These are phyloP conservation scores for Zasmidium angulare DNA, from an alignment of 2,329 filamentous ascomycete species.

Conservation along the genomic window DNA sequence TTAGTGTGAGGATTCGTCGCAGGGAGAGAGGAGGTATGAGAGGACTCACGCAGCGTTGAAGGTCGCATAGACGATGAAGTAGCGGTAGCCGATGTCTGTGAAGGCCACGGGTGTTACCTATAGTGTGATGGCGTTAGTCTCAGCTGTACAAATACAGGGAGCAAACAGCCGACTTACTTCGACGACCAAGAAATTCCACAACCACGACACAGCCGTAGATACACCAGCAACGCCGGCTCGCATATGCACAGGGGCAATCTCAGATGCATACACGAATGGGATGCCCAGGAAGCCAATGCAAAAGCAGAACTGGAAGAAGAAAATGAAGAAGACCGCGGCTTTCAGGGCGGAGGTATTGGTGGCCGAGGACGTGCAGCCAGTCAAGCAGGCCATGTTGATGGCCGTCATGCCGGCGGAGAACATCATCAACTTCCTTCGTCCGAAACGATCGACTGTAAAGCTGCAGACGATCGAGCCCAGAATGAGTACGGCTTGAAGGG, in stretches of 20 bases:
- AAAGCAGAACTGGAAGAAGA: conserved; percentile 26
- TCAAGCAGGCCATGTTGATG: conserved; percentile 38
- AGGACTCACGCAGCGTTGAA: conserved; percentile 40
- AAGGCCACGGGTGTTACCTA: conserved; percentile 50
- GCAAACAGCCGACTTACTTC: neutral
- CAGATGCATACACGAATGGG: conserved; percentile 21
- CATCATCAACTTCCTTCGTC: conserved; percentile 25
- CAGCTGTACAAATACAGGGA: no score
- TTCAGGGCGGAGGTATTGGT: conserved; percentile 17
- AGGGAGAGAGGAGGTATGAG: conserved; percentile 25
- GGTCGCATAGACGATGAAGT: conserved; percentile 53
- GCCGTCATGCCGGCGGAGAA: conserved; percentile 23
- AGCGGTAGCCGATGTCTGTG: conserved; percentile 52
- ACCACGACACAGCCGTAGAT: conserved; percentile 46
- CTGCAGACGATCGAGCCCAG: neutral
- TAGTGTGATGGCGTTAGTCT: conserved; percentile 33
- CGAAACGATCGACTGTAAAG: conserved; percentile 22
- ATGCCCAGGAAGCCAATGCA: conserved; percentile 28
- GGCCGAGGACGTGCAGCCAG: conserved; percentile 46
- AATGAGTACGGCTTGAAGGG: neutral
- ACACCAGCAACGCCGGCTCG: conserved; percentile 43
- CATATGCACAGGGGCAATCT: conserved; percentile 23
- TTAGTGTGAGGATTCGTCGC: neutral
- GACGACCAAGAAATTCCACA: conserved; percentile 54
- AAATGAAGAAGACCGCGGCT: conserved; percentile 36